Evolutionary conservation across 2,329 filamentous ascomycete species (phyloP).

Genomic region (Penicillium thymicola): DNA sequence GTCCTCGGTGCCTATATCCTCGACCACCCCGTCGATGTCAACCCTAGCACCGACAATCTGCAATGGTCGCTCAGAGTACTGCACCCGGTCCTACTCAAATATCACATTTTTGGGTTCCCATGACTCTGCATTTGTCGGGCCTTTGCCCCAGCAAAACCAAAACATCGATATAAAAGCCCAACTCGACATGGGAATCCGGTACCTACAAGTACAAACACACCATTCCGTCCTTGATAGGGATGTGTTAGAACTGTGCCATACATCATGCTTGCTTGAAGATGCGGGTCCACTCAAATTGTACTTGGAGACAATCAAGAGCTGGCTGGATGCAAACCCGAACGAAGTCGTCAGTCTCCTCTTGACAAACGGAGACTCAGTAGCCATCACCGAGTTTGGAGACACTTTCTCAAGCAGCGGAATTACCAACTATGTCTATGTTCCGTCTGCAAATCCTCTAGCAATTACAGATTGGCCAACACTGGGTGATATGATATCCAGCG

Average conservation of each 20-base stretch:
- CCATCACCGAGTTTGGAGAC: constrained; percentile 32
- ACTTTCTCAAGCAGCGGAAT: constrained; percentile 34
- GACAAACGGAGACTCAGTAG: constrained; percentile 55
- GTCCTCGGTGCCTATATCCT: constrained; percentile 1
- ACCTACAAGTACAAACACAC: constrained; percentile 64
- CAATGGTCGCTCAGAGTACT: constrained; percentile 58
- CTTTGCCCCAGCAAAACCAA: constrained; percentile 57
- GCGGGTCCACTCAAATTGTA: constrained; percentile 56
- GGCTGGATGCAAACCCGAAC: constrained; percentile 56
- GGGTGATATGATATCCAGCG: constrained; percentile 39
- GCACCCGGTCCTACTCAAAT: constrained; percentile 56
- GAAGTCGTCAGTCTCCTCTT: constrained; percentile 64
- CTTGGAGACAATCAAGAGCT: constrained; percentile 57
- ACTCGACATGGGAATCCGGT: constrained; percentile 60
- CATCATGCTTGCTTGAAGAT: constrained; percentile 58
- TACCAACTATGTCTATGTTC: constrained; percentile 37
- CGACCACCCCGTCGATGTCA: constrained; percentile 6
- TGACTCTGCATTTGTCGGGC: constrained; percentile 62
- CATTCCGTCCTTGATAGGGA: constrained; percentile 45
- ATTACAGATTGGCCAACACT: constrained; percentile 45
- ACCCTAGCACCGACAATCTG: constrained; percentile 38
- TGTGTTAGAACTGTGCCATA: constrained; percentile 62
- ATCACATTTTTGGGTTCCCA: constrained; percentile 63
- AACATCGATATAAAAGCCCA: constrained; percentile 57
- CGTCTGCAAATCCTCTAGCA: constrained; percentile 31